Evolutionary conservation across 1,284 basidiomycete species (phyloP).

Genomic region (Peniophora sp.): DNA sequence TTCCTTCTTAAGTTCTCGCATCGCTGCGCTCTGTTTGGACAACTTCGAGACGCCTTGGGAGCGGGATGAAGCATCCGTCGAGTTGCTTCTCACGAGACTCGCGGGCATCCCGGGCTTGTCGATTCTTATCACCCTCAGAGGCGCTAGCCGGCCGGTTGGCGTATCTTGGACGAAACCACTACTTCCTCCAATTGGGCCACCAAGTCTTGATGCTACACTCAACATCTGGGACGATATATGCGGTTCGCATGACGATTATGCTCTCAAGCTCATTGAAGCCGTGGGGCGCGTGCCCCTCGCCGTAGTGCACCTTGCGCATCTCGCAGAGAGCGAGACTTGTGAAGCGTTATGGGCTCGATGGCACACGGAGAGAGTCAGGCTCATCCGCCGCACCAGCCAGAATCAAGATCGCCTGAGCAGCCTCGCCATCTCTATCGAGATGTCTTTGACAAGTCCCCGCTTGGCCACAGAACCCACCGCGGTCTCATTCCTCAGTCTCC

Average conservation of each 20-base stretch:
- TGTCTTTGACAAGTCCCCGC: slow-evolving; percentile 5
- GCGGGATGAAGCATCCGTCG: slow-evolving; percentile 3
- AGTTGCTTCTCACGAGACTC: slow-evolving; percentile 4
- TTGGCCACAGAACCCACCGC: slow-evolving; percentile 3
- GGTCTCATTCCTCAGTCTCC: slow-evolving; percentile 3
- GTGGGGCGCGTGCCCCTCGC: slow-evolving; percentile 9
- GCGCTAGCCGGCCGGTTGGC: slow-evolving; percentile 2
- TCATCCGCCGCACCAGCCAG: slow-evolving; percentile 1
- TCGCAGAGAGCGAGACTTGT: slow-evolving; percentile 4
- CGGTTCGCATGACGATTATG: slow-evolving; percentile 1
- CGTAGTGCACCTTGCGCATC: slow-evolving; percentile 8
- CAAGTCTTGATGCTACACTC: slow-evolving; percentile 2
- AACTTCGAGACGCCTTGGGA: slow-evolving; percentile 29
- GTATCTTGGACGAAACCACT: slow-evolving; percentile 6
- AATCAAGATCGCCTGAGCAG: slow-evolving; percentile 1
- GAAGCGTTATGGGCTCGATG: slow-evolving; percentile 2
- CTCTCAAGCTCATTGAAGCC: slow-evolving; percentile 1
- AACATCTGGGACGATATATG: slow-evolving; percentile 4
- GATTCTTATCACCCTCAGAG: slow-evolving; percentile 6
- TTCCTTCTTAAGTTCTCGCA: slow-evolving; percentile 10
- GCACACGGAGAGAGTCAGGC: slow-evolving; percentile 2
- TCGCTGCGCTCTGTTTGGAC: slow-evolving; percentile 17
- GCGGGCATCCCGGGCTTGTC: not conserved
- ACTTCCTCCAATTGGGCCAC: slow-evolving; percentile 2
- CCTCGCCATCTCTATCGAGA: slow-evolving; percentile 7